Evolutionary conservation across 176 grass and related monocot species (phyloP).

Genomic region (Calamus simplicifolius): DNA sequence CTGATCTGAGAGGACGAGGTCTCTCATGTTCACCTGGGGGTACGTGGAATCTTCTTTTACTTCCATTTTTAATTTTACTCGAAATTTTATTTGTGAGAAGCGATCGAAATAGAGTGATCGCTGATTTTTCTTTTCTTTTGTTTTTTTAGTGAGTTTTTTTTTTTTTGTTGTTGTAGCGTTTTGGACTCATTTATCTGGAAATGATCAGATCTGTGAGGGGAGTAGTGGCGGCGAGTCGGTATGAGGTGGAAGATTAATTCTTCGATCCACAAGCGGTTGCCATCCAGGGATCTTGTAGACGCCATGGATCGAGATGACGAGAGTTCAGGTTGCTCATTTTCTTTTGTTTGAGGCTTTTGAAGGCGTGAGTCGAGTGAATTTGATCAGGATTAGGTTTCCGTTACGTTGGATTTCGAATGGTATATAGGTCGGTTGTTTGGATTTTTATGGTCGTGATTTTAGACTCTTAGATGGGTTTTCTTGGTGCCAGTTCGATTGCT

Average conservation of each 20-base stretch:
- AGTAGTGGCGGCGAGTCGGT: background rate
- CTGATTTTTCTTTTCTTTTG: no score
- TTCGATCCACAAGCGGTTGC: conserved; percentile 77
- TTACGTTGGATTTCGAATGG: background rate
- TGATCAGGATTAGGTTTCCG: background rate
- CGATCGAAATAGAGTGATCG: no score
- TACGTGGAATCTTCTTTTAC: no score
- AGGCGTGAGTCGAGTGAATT: background rate
- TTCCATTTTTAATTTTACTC: no score
- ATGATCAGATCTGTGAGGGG: background rate
- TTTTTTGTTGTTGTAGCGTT: no score
- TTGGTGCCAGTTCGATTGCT: background rate
- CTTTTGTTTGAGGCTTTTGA: background rate
- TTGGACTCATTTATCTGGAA: background rate
- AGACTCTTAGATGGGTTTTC: background rate
- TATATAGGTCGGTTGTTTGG: no score
- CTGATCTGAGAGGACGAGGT: no score
- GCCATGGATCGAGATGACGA: conserved; percentile 49
- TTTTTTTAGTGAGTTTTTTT: no score
- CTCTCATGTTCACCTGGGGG: no score
- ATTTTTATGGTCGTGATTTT: no score
- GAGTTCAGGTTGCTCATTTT: conserved; percentile 29
- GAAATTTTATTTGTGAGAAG: no score
- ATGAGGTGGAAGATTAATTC: conserved; percentile 85
- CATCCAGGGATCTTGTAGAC: conserved; percentile 44